Base-by-base conservation (phyloP, 148 eudicot genomes). In the Selenicereus undatus region DNA sequence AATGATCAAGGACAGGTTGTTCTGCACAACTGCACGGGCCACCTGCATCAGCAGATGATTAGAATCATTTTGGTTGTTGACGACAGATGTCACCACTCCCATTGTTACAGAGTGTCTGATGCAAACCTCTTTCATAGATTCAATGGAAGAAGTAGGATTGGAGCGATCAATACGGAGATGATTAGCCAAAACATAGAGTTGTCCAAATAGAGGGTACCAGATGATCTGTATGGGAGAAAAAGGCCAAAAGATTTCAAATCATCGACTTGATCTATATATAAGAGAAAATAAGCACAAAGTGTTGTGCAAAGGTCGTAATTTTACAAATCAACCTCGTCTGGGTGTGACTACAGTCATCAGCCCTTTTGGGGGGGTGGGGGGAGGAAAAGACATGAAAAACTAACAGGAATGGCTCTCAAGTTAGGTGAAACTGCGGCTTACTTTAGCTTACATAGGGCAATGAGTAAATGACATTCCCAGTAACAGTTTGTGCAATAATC, bases 161-260 rank as follows among this genome's bases (percentile, higher is more conserved):
- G 87, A 85, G 50, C 84, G 85, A 58, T 87, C 89, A 45, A 87
- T 85, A 12, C 84, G 89, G 29, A 85, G 89, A 81, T 87, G 87
- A 76, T 87, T 85, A 7, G 87, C 84, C 18, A 85, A 39, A 62
- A 77, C 80, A 60, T 82, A 85, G 24, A 87, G 78, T 76, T 87
- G 89, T 80, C 89, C 89, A n/a, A 87, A 80, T 13, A 85, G 60
- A 21, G 89, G 89, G 78, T 87, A 87, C 85, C 83, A 85, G 75
- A 85, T 76, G 78, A 87, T 87, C 89, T 87, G 82, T 60, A 60
- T n/a, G 9, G 66, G 11, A 60, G 66, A 21, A 60, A 60, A 3
- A n/a, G 66, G 66, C 26, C 66, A 60, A 54, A 60, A 60, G n/a
- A 60, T 11, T 60, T 60, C 8, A 7, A 6, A 1, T 60, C 26